Evolutionary conservation across 805 yeast genomes (phyloP), one percentile per base, ranked within the genome.

Genomic region (Barnettozyma populi): DNA sequence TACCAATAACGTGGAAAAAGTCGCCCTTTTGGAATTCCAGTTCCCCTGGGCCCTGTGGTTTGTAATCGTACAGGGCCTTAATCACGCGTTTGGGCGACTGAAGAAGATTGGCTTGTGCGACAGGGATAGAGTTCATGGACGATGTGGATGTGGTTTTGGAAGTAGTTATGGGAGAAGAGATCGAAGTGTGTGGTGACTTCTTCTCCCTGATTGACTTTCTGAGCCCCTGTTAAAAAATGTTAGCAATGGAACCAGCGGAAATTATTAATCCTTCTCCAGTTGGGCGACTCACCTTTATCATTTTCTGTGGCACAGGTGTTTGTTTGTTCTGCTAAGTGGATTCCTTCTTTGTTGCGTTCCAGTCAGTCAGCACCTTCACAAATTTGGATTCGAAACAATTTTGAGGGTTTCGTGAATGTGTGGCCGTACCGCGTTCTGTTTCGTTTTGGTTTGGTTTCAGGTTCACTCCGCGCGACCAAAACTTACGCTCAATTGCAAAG

Each of bases 21-120:
- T 92, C 97, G 35, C 97, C 97, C 55, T 81, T 79, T 38, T 67
- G 60, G 63, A 94, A 92, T 27, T 80, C 74, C 32, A 92, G 73
- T 63, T 92, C 97, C 20, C 87, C 89, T 1, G 87, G 81, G 13
- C 86, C 84, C 56, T 84, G 90, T 1, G 96, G 85, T 38, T 70
- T 70, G 66, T 90, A 90, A 60, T 84, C 84, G 57, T 79, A 81
- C 16, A 84, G 68, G 0, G 98, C 97, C 52, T 81, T 82, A 50
- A 94, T 88, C 40, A 88, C 95, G 60, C 84, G 84, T 51, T 80
- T 84, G 5, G 96, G 96, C 4, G 87, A 78, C 51, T 71, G 66
- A 18, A 62, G 54, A 1, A 57, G 41, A 36, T 55, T 58, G 14
- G 53, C 52, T n/a, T 47, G 52, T 19, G 52, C 46, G 13, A 56